Evolutionary conservation across 1,284 basidiomycete species (phyloP), one percentile per base, ranked within the genome.

Genomic region (Sanghuangporus baumii): DNA sequence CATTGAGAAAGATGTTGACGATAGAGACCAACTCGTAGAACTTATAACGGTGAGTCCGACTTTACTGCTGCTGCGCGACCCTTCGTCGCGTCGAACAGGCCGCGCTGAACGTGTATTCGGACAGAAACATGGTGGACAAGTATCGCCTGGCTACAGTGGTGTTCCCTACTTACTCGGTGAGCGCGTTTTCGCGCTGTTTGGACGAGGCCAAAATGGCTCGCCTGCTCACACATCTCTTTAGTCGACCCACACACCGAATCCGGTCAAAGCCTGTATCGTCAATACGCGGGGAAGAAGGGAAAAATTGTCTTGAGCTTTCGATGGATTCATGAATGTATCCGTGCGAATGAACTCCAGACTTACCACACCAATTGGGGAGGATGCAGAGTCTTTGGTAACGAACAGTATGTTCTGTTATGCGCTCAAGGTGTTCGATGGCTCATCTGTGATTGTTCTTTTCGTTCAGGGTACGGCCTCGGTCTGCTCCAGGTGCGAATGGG

Each of bases 251-350:
- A 85, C 67, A 88, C 86, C 68, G 79, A 84, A 63, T 88, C 88
- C n/a, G 91, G 90, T 3, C 89, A 92, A 71, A 90, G 84, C 68
- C 72, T 93, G 2, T 91, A 82, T 72, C 82, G 88, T 37, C 87
- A 90, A 69, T 92, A 89, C 71, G 81, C 79, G 2, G 80, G 81
- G 52, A 91, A 91, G 75, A 91, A 89, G 72, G 84, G 82, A 38
- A 92, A 91, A 71, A 78, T 91, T 50, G 82, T 93, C 3, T 81
- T 93, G 6, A 79, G 83, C 68, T 79, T 82, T 3, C 80, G 80
- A 54, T 93, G 90, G 90, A 79, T 90, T 26, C 78, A 82, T 61
- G 87, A 89, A 70, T 93, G 90, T 68, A 77, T 93, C 67, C 81
- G 84, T 65, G 74, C 79, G 2, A 81, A 82, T 58, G 78, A 80